Evolutionary conservation across 1,284 basidiomycete species (phyloP).

Genomic region (Naganishia cerealis): DNA sequence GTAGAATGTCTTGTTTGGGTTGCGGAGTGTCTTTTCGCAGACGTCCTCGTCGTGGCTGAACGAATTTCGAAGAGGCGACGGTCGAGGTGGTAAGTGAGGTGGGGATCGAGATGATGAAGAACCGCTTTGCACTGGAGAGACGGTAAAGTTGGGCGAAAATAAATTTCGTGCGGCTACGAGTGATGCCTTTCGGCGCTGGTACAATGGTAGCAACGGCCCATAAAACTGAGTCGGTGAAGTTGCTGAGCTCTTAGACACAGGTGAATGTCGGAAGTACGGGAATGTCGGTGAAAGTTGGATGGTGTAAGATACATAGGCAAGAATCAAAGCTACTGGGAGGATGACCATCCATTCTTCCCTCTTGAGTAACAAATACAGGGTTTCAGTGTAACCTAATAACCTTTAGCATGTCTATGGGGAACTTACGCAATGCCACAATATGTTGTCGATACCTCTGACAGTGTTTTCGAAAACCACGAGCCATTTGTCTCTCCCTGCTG

Average conservation of each 20-base stretch:
- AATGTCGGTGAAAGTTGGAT: slow-evolving; percentile 13
- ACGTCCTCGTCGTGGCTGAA: slow-evolving; percentile 5
- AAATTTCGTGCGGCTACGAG: not conserved
- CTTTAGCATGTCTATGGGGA: not conserved
- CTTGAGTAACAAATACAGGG: not conserved
- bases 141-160: slow-evolving; percentile 4
- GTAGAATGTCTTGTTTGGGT: slow-evolving; percentile 4
- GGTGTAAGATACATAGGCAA: slow-evolving; percentile 23
- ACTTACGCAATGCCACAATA: slow-evolving; percentile 17
- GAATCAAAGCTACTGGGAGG: slow-evolving; percentile 6
- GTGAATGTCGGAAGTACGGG: slow-evolving; percentile 16
- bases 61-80: slow-evolving; percentile 16
- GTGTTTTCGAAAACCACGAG: slow-evolving; percentile 11
- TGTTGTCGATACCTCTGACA: not conserved
- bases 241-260: not conserved
- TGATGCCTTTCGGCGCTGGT: not conserved
- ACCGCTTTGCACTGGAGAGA: not conserved
- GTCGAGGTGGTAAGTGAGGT: slow-evolving; percentile 6
- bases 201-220: slow-evolving; percentile 1
- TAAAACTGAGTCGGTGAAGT: not conserved
- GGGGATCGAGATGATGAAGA: not conserved
- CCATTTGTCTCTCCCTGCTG: slow-evolving; percentile 15
- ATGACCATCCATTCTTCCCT: slow-evolving; percentile 19
- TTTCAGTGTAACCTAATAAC: not conserved
- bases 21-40: not conserved